Conservation (phyloP, 768 basidiomycete genomes). For the Filobasidium floriforme region DNA sequence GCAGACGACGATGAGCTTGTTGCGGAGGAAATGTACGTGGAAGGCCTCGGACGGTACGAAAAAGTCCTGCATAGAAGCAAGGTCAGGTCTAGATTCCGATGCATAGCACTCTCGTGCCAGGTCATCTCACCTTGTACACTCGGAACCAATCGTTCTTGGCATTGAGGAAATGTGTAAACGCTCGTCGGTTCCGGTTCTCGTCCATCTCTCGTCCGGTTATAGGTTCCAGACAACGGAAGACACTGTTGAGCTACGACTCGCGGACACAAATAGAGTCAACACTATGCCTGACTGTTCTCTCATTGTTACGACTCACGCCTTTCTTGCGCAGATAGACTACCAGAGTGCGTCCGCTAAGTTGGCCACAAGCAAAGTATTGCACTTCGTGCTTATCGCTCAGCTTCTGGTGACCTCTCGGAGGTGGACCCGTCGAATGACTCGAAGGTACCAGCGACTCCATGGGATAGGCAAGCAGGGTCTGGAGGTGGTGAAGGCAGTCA, state of each 20-base stretch:
- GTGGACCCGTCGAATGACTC: slow-evolving; percentile 56
- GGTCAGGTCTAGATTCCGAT: neutral
- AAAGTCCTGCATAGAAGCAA: slow-evolving; percentile 55
- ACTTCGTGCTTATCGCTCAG: slow-evolving; percentile 85
- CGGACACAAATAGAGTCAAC: neutral
- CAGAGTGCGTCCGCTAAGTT: slow-evolving; percentile 73
- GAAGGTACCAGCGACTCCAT: slow-evolving; percentile 95
- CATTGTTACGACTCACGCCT: slow-evolving; percentile 51
- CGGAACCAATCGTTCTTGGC: slow-evolving; percentile 91
- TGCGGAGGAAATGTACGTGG: slow-evolving; percentile 84
- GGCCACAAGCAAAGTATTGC: slow-evolving; percentile 90
- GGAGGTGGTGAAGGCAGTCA: neutral
- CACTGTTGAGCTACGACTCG: slow-evolving; percentile 62
- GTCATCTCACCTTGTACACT: slow-evolving; percentile 58
- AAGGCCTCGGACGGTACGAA: slow-evolving; percentile 86
- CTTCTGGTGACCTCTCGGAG: slow-evolving; percentile 76
- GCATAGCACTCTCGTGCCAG: slow-evolving; percentile 19
- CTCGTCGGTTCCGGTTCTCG: slow-evolving; percentile 43
- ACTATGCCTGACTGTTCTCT: neutral
- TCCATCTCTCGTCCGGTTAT: slow-evolving; percentile 79
- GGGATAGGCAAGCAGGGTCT: slow-evolving; percentile 86
- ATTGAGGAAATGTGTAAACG: slow-evolving; percentile 49
- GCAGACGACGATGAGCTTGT: slow-evolving; percentile 76
- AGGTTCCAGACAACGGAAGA: slow-evolving; percentile 95
- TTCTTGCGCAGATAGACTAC: slow-evolving; percentile 96